Conservation (phyloP, 1,139 yeast species). For the Komagataea norvegica region DNA sequence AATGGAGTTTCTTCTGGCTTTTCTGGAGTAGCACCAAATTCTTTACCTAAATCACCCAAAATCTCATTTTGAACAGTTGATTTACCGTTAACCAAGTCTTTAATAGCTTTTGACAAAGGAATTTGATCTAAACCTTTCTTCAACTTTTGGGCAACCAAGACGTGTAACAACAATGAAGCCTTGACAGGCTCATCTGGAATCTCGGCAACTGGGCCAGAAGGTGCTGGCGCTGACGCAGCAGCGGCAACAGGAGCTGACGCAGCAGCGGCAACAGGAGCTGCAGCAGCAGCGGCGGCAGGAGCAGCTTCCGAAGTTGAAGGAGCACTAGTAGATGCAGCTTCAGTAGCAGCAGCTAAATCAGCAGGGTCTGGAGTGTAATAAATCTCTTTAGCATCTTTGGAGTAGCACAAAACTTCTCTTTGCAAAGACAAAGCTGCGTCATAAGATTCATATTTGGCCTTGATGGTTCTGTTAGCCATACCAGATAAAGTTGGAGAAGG, state of each 20-base stretch:
- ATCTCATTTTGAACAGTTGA: slow-evolving; percentile 98
- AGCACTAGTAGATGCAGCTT: slow-evolving; percentile 35
- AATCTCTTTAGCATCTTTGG: slow-evolving; percentile 93
- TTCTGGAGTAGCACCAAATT: slow-evolving; percentile 96
- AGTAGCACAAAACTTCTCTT: slow-evolving; percentile 93
- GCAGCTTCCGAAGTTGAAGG: slow-evolving; percentile 37
- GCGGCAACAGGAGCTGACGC: slow-evolving; percentile 53
- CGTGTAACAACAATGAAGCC: slow-evolving; percentile 78
- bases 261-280: slow-evolving; percentile 44
- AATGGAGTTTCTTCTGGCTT: slow-evolving; percentile 98
- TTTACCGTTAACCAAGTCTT: slow-evolving; percentile 96
- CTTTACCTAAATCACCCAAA: slow-evolving; percentile 96
- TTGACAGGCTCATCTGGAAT: slow-evolving; percentile 86
- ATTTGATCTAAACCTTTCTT: slow-evolving; percentile 85
- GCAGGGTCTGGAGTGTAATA: slow-evolving; percentile 85
- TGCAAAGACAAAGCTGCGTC: slow-evolving; percentile 96
- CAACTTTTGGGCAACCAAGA: slow-evolving; percentile 90
- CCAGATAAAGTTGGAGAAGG: slow-evolving; percentile 99
- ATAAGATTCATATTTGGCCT: slow-evolving; percentile 93
- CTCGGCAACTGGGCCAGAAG: slow-evolving; percentile 74
- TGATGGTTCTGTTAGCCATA: slow-evolving; percentile 96
- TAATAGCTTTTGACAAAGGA: slow-evolving; percentile 87
- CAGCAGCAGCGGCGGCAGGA: slow-evolving; percentile 40
- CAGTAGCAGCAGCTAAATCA: slow-evolving; percentile 36
- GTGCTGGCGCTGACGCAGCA: slow-evolving; percentile 54